Evolutionary conservation across 129 eudicot genomes (phyloP).

Genomic region (Cynara cardunculus): DNA sequence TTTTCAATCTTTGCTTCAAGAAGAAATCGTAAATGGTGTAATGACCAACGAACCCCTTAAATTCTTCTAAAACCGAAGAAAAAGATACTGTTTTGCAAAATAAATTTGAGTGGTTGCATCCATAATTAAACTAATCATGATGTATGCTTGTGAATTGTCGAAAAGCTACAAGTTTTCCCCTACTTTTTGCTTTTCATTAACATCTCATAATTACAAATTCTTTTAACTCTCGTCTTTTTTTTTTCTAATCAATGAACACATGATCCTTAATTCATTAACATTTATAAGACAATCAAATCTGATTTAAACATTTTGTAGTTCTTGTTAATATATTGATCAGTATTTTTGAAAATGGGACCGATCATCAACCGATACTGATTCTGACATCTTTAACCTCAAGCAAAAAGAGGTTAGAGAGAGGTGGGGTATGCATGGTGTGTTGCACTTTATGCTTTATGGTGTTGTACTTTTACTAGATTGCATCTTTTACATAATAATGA

Average conservation of each 20-base stretch:
- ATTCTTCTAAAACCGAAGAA: not conserved
- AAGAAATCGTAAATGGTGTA: slow-evolving; percentile 1
- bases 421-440: not conserved
- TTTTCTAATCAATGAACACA: not conserved
- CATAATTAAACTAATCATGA: slow-evolving; percentile 15
- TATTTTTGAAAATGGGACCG: not conserved
- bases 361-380: not conserved
- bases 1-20: not conserved
- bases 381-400: slow-evolving; percentile 5
- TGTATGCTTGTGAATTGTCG: slow-evolving; percentile 3
- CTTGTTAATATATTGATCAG: not conserved
- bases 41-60: slow-evolving; percentile 6
- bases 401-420: not conserved
- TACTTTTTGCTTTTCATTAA: slow-evolving; percentile 2
- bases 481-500: slow-evolving; percentile 13
- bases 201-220: slow-evolving; percentile 10
- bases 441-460: slow-evolving; percentile 5
- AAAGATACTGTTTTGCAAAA: not conserved
- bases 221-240: not conserved
- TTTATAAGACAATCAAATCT: not conserved
- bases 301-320: not conserved
- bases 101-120: slow-evolving; percentile 23
- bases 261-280: not conserved
- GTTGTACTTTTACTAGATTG: slow-evolving; percentile 2
- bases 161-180: slow-evolving; percentile 16